Conservation (phyloP, 1,284 basidiomycete genomes). For the Microbotryum lychnidis-dioicae region DNA sequence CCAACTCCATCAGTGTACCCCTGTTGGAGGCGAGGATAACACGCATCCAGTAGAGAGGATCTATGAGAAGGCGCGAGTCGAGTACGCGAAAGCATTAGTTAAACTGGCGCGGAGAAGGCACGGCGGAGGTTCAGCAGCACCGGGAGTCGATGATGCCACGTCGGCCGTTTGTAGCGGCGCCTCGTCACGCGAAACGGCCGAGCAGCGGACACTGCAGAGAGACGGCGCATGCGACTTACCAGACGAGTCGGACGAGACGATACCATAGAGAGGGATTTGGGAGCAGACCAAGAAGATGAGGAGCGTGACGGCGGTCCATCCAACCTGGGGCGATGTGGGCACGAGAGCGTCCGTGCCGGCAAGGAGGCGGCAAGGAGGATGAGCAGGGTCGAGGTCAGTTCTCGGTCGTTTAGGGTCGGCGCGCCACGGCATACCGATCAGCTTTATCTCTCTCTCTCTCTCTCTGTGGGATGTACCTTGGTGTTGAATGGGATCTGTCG, state of each 20-base stretch:
- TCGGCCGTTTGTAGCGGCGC: too few species aligned
- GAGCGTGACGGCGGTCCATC: conserved; percentile 95
- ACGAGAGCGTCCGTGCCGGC: neutral
- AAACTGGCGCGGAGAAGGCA: neutral
- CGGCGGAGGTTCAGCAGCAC: neutral
- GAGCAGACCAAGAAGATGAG: conserved; percentile 97
- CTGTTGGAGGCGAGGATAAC: conserved; percentile 97
- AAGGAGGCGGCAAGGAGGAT: neutral
- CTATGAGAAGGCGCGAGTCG: conserved; percentile 38
- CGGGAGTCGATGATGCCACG: too few species aligned
- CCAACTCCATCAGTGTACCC: conserved; percentile 97
- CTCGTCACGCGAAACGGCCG: too few species aligned
- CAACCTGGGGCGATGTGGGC: conserved; percentile 44
- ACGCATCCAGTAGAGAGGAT: conserved; percentile 99
- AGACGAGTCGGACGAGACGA: conserved; percentile 95
- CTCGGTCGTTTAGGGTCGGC: neutral
- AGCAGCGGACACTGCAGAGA: too few species aligned
- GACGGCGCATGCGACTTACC: conserved; percentile 18
- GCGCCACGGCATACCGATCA: too few species aligned
- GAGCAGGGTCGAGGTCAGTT: neutral
- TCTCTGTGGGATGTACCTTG: conserved; percentile 12
- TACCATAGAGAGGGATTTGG: conserved; percentile 87
- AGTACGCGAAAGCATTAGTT: neutral
- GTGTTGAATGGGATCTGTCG: conserved; percentile 31
- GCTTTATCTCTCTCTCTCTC: neutral